A percentile compares a stretch with the other conserved stretches of the same genome.
These are phyloP conservation scores for Staphylotrichum tortipilum DNA, from an alignment of 495 filamentous ascomycete genomes.

Conservation along the genomic window DNA sequence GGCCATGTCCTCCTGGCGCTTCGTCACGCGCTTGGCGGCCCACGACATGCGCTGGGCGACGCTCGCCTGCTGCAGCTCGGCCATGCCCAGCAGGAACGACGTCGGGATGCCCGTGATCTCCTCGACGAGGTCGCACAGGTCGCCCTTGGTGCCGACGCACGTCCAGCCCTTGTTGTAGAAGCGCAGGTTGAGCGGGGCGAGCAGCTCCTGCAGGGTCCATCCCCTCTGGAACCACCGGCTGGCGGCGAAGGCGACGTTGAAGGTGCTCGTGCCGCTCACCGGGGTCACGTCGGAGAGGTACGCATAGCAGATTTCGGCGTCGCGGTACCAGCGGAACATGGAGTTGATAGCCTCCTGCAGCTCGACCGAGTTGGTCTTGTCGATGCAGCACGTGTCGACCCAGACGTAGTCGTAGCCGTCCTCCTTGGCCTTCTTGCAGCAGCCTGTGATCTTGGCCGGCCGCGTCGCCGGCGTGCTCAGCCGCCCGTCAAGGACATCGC, in stretches of 20 bases:
- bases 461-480: not conserved
- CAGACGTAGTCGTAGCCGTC: conserved; percentile 18
- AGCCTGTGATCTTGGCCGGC: not conserved
- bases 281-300: conserved; percentile 19
- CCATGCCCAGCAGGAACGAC: not conserved
- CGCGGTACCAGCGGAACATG: conserved; percentile 33
- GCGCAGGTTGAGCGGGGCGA: conserved; percentile 21
- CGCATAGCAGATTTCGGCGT: conserved; percentile 24
- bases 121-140: not conserved
- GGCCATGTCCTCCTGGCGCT: conserved; percentile 24
- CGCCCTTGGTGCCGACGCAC: conserved; percentile 16
- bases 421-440: not conserved
- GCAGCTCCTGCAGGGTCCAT: conserved; percentile 38
- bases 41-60: conserved; percentile 32
- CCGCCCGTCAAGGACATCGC: not conserved
- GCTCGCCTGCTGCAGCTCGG: not conserved
- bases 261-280: too few relatives aligned
- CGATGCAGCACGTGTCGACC: conserved; percentile 29
- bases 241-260: not conserved
- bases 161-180: conserved; percentile 30
- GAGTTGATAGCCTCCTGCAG: conserved; percentile 33
- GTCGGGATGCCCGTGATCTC: conserved; percentile 23
- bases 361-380: conserved; percentile 29
- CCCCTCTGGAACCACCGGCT: conserved; percentile 34
- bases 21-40: conserved; percentile 24